Percentiles rank a stretch among this genome's conserved stretches.
Evolutionary conservation across 2,329 filamentous ascomycete species (phyloP).

Genomic region (Claviceps arundinis): DNA sequence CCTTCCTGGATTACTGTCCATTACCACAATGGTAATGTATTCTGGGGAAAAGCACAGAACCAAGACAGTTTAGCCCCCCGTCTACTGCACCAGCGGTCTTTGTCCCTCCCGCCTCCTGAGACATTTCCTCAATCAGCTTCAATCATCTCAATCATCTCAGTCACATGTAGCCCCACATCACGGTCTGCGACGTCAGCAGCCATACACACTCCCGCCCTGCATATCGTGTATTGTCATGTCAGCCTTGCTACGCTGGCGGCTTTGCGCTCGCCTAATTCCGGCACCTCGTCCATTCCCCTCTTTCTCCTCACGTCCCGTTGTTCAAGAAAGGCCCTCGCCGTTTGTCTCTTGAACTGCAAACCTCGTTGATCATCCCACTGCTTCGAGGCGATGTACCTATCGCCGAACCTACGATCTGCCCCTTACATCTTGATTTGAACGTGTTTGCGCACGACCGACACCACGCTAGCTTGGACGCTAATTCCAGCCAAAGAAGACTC

Average conservation of each 20-base stretch:
- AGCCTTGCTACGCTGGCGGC: neutral
- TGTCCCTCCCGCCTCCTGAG: neutral
- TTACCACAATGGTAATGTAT: neutral
- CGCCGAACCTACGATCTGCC: neutral
- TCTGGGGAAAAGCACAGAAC: no score
- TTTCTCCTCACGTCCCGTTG: no score
- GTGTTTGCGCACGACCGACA: neutral
- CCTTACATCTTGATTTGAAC: neutral
- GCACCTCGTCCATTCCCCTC: no score
- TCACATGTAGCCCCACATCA: neutral
- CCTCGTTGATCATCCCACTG: neutral
- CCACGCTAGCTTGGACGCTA: neutral
- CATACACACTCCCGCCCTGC: neutral
- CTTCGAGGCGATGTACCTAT: neutral
- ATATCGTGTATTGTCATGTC: neutral
- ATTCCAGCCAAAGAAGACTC: slow-evolving; percentile 4
- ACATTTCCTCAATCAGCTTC: neutral
- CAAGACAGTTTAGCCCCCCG: no score
- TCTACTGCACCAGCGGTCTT: neutral
- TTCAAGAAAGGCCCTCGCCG: neutral
- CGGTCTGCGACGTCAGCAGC: neutral
- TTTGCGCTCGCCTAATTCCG: neutral
- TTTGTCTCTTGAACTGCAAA: neutral
- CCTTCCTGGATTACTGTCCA: no score
- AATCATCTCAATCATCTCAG: no score